These are phyloP conservation scores for Penicillium canariense DNA, from an alignment of 495 filamentous ascomycete genomes.

Conservation along the genomic window DNA sequence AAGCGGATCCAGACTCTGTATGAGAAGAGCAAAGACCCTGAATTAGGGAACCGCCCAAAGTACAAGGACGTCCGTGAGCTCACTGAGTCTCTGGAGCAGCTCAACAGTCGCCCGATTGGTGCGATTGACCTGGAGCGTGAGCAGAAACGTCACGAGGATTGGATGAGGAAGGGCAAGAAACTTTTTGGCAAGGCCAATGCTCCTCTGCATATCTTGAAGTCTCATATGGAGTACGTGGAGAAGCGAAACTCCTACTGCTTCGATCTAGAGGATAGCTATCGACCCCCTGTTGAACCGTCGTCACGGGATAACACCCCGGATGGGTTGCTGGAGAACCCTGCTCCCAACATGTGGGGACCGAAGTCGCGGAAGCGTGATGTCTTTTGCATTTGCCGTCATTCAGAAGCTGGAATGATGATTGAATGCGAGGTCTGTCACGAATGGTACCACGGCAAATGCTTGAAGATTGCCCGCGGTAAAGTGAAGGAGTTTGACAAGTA, in stretches of 20 bases:
- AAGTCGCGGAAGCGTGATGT: constrained; percentile 68
- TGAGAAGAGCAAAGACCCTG: constrained; percentile 68
- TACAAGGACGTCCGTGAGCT: constrained; percentile 90
- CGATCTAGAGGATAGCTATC: constrained; percentile 83
- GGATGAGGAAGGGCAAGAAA: constrained; percentile 99
- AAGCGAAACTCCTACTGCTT: constrained; percentile 89
- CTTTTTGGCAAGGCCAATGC: constrained; percentile 98
- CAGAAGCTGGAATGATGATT: constrained; percentile 98
- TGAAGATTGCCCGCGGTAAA: constrained; percentile 96
- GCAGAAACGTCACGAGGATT: constrained; percentile 95
- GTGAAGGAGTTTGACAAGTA: constrained; percentile 98
- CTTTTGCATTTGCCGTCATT: constrained; percentile 93
- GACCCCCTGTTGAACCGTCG: constrained; percentile 86
- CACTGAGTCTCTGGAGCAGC: constrained; percentile 77
- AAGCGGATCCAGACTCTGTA: constrained; percentile 78
- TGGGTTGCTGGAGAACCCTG: constrained; percentile 54
- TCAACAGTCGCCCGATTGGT: constrained; percentile 87
- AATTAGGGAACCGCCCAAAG: constrained; percentile 76
- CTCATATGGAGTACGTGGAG: constrained; percentile 91
- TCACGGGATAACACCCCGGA: constrained; percentile 81
- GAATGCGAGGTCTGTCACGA: constrained; percentile 98
- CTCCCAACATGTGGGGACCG: constrained; percentile 42
- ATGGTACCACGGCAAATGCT: constrained; percentile 98
- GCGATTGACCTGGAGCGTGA: constrained; percentile 93
- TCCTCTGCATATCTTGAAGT: constrained; percentile 87